These are phyloP conservation scores for Boletus reticulatus DNA, from an alignment of 768 basidiomycete genomes.

Conservation along the genomic window DNA sequence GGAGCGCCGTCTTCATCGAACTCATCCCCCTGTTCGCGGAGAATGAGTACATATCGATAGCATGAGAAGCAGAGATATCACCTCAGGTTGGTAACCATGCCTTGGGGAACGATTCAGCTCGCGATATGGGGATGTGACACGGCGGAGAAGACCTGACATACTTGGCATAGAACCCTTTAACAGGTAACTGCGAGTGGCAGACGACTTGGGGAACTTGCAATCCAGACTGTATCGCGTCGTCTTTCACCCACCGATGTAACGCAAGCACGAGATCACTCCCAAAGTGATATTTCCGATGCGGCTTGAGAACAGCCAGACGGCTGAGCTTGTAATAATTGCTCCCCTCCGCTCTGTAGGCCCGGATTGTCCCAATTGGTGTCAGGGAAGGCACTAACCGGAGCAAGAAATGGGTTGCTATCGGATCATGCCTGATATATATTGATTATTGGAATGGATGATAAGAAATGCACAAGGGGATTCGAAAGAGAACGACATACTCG, in stretches of 20 bases:
- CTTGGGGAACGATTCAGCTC: conserved; percentile 35
- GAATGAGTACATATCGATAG: conserved; percentile 25
- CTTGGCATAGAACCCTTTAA: conserved; percentile 75
- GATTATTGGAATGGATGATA: conserved; percentile 6
- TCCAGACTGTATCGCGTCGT: conserved; percentile 33
- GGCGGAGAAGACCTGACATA: conserved; percentile 32
- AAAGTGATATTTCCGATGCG: conserved; percentile 60
- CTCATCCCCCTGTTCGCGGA: conserved; percentile 53
- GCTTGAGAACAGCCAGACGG: conserved; percentile 65
- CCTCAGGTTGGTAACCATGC: conserved; percentile 68
- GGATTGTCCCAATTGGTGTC: conserved; percentile 70
- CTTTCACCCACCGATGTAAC: conserved; percentile 57
- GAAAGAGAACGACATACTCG: conserved; percentile 44
- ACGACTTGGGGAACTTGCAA: conserved; percentile 43
- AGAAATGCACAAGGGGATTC: conserved; percentile 8
- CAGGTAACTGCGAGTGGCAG: conserved; percentile 67
- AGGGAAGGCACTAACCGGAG: conserved; percentile 62
- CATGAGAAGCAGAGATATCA: conserved; percentile 32
- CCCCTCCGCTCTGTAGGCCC: conserved; percentile 40
- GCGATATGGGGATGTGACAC: conserved; percentile 10
- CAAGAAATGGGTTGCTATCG: conserved; percentile 65
- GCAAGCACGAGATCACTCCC: conserved; percentile 64
- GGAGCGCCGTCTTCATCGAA: conserved; percentile 85
- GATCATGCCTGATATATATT: conserved; percentile 50
- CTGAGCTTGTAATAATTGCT: conserved; percentile 65